Evolutionary conservation across 768 basidiomycete species (phyloP), one percentile per base, ranked within the genome.

Genomic region (Dendrothele bispora): DNA sequence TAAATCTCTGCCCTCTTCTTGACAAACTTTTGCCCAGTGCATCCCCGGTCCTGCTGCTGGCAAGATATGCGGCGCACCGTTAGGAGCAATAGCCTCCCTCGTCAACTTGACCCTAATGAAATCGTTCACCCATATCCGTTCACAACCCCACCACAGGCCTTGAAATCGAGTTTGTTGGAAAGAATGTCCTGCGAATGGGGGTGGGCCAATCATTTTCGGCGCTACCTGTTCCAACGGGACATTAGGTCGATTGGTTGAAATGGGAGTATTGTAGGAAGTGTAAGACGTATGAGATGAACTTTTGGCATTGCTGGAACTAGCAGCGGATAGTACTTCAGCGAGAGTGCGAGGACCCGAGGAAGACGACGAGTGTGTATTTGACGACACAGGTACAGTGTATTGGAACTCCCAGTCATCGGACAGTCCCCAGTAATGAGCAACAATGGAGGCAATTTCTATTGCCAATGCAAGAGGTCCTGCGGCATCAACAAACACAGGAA

Each of bases 61-160:
- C 2, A 73, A 63, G 34, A 91, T 83, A 48, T 78, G 62, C 37
- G 76, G 72, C 2, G 77, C 74, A 18, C 89, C 88, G 29, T 71
- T 56, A 5, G 88, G 87, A 11, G 86, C 86, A 47, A 91, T 72
- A 51, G 80, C 80, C 27, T 73, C 68, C 30, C 88, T 77, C 1
- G 83, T 77, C 21, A 86, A 64, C 57, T 89, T 89, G 40, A 95
- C 71, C 20, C 92, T 80, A 29, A 94, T 79, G 46, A 94, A 77
- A 52, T 95, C 92, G 49, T 87, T 88, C 4, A 77, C 71, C 91
- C 92, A 95, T 44, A 94, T 88, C 25, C 89, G 78, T 59, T 94
- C 92, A 1, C 84, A 81, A 7, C 93, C 93, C 86, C 88, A 89
- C 91, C 91, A 95, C 7, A 94, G 60, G 2, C 89, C 89, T 58